Evolutionary conservation across 768 basidiomycete species (phyloP).

Genomic region (Naganishia vishniacii): DNA sequence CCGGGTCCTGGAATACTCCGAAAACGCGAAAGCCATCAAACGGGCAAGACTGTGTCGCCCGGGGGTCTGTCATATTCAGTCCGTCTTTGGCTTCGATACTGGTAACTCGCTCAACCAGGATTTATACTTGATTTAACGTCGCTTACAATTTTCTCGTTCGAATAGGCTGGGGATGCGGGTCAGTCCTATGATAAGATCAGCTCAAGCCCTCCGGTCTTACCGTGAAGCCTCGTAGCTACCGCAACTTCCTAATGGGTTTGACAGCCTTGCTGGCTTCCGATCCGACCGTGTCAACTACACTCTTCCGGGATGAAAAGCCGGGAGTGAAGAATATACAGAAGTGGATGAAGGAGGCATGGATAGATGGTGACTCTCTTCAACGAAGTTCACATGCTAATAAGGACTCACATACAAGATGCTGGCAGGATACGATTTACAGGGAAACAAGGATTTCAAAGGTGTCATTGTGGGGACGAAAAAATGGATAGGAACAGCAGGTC

Average conservation of each 20-base stretch:
- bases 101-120: conserved; percentile 30
- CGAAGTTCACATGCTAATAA: background rate
- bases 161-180: conserved; percentile 44
- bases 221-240: conserved; percentile 27
- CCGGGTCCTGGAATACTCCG: conserved; percentile 23
- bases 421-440: conserved; percentile 67
- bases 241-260: conserved; percentile 51
- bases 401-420: background rate
- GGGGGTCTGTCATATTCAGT: conserved; percentile 38
- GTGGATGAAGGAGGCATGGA: conserved; percentile 81
- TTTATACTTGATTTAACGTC: background rate
- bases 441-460: conserved; percentile 59
- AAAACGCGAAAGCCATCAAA: conserved; percentile 31
- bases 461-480: conserved; percentile 58
- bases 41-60: conserved; percentile 37
- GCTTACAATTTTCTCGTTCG: background rate
- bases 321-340: conserved; percentile 67
- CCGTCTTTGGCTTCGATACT: conserved; percentile 38
- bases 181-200: background rate
- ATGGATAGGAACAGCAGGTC: conserved; percentile 78
- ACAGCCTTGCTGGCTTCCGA: conserved; percentile 29
- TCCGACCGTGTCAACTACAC: background rate
- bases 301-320: conserved; percentile 48
- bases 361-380: conserved; percentile 53
- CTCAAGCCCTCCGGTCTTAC: background rate